A percentile compares a stretch with the other conserved stretches of the same genome.
Conservation (phyloP, 768 basidiomycete species). For the Rhodotorula diobovata region DNA sequence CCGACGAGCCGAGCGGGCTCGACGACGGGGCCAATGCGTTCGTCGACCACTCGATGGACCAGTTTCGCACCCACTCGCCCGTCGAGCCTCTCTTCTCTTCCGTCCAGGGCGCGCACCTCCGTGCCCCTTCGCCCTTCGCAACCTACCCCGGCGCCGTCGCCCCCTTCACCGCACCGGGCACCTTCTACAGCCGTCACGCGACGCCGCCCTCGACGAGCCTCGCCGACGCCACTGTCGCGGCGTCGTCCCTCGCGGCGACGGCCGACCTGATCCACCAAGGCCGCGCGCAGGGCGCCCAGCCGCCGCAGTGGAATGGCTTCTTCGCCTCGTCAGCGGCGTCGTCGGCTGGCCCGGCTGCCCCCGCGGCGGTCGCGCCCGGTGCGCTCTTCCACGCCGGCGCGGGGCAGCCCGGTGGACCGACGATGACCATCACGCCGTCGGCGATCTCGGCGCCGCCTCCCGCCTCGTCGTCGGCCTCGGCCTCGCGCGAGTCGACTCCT, state of each 20-base stretch:
- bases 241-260: neutral
- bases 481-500: neutral
- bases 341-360: too few relatives aligned
- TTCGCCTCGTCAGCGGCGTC: neutral
- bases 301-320: neutral
- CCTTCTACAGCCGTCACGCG: neutral
- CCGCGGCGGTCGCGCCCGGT: neutral
- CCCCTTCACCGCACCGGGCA: neutral
- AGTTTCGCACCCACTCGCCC: neutral
- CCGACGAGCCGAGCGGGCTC: neutral
- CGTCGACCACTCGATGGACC: neutral
- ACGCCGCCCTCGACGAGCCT: neutral
- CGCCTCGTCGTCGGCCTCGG: neutral
- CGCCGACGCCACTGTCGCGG: neutral
- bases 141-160: neutral
- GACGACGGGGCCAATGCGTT: neutral
- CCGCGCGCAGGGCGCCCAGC: neutral
- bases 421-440: neutral
- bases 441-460: neutral
- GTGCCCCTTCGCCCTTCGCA: neutral
- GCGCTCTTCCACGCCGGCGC: neutral
- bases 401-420: neutral
- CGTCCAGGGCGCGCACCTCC: neutral
- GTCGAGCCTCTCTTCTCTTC: neutral
- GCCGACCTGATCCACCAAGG: neutral